Evolutionary conservation across 768 basidiomycete genomes (phyloP).

Genomic region (Hydnum rufescens): DNA sequence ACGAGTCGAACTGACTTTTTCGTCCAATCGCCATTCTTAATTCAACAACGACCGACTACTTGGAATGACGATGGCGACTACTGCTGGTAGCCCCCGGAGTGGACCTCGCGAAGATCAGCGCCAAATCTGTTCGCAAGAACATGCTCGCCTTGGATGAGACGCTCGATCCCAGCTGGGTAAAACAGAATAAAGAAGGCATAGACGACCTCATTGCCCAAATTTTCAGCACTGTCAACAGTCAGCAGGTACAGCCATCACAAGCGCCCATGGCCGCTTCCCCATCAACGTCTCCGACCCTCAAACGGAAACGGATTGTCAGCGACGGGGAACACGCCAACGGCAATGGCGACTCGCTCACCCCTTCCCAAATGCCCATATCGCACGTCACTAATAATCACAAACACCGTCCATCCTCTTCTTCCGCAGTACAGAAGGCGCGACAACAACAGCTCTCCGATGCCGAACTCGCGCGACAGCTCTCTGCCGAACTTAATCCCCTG

Average conservation of each 20-base stretch:
- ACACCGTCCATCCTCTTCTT: neutral
- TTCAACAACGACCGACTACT: neutral
- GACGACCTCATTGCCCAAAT: slow-evolving; percentile 47
- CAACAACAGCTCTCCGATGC: slow-evolving; percentile 40
- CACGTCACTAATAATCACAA: too few species aligned
- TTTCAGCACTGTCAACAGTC: slow-evolving; percentile 42
- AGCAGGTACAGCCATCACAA: slow-evolving; percentile 16
- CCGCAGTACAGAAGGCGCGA: slow-evolving; percentile 11
- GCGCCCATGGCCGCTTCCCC: slow-evolving; percentile 6
- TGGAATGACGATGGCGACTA: slow-evolving; percentile 20
- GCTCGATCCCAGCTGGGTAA: slow-evolving; percentile 34
- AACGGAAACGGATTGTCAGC: slow-evolving; percentile 5
- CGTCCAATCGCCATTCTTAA: neutral
- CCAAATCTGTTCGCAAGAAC: slow-evolving; percentile 72
- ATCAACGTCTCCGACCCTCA: slow-evolving; percentile 2
- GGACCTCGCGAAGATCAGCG: slow-evolving; percentile 63
- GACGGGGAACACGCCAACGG: neutral
- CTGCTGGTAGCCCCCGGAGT: slow-evolving; percentile 55
- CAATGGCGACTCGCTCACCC: neutral
- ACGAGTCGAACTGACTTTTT: neutral
- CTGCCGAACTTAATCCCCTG: slow-evolving; percentile 41
- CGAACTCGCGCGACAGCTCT: slow-evolving; percentile 48
- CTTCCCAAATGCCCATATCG: neutral
- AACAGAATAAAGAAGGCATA: slow-evolving; percentile 44
- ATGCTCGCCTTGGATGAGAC: slow-evolving; percentile 25